Evolutionary conservation across 2,329 filamentous ascomycete genomes (phyloP).

Genomic region (Colletotrichum tropicicola): DNA sequence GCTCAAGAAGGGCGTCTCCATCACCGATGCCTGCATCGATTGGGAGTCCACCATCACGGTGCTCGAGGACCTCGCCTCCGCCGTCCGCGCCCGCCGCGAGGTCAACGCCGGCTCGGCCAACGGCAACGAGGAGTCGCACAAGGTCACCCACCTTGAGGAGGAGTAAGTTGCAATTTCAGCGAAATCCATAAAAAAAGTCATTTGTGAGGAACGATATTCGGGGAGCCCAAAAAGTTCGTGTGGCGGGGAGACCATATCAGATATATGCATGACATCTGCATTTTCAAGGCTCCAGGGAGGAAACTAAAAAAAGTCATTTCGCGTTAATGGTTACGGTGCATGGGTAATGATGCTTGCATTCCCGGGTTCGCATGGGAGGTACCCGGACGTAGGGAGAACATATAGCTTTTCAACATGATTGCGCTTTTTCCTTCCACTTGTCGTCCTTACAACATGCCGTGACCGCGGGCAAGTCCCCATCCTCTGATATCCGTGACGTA

Average conservation of each 20-base stretch:
- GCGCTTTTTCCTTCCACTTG: not conserved
- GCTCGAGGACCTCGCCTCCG: slow-evolving; percentile 85
- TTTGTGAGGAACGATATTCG: not conserved
- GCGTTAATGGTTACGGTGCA: slow-evolving; percentile 11
- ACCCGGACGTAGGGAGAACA: not conserved
- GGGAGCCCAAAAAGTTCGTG: not conserved
- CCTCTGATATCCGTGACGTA: not conserved
- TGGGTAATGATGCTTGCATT: slow-evolving; percentile 20
- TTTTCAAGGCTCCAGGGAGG: slow-evolving; percentile 1
- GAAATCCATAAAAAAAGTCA: not conserved
- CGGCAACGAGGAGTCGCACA: slow-evolving; percentile 40
- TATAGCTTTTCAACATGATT: slow-evolving; percentile 12
- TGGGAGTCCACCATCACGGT: slow-evolving; percentile 88
- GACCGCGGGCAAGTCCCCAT: not conserved
- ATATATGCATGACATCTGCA: slow-evolving; percentile 19
- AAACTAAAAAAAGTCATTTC: slow-evolving; percentile 12
- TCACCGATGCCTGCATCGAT: slow-evolving; percentile 95
- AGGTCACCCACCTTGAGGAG: slow-evolving; percentile 60
- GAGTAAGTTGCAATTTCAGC: slow-evolving; percentile 44
- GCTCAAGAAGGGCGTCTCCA: slow-evolving; percentile 89
- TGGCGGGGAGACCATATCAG: not conserved
- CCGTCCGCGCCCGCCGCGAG: slow-evolving; percentile 78
- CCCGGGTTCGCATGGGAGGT: not conserved
- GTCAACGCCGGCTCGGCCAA: slow-evolving; percentile 48
- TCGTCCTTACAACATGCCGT: not conserved